These are phyloP conservation scores for Alternaria novae-zelandiae DNA, from an alignment of 2,329 filamentous ascomycete species.

Conservation along the genomic window DNA sequence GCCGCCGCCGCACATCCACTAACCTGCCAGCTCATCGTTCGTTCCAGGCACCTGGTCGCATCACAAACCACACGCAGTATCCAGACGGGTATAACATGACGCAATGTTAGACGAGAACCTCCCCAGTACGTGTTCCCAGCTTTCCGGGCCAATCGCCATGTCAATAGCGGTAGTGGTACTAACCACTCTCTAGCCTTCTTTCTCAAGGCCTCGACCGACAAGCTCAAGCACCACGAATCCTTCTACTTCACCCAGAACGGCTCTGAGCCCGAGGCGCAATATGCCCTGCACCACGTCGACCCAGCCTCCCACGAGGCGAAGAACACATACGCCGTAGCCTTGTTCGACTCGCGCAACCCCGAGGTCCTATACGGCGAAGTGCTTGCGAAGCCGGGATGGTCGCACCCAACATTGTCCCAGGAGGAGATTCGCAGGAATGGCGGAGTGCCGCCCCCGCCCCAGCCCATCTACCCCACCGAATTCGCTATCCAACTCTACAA, in stretches of 20 bases:
- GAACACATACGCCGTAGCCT: conserved; percentile 85
- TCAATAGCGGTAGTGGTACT: conserved; percentile 36
- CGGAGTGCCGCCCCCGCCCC: conserved; percentile 68
- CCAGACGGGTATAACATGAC: conserved; percentile 19
- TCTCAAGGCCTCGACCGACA: conserved; percentile 60
- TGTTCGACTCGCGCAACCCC: conserved; percentile 81
- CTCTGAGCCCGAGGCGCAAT: conserved; percentile 78
- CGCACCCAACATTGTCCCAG: conserved; percentile 78
- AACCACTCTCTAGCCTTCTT: conserved; percentile 60
- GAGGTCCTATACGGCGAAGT: conserved; percentile 89
- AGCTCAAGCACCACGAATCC: conserved; percentile 59
- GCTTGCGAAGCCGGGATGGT: conserved; percentile 82
- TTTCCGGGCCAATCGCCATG: neutral
- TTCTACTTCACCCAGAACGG: conserved; percentile 72
- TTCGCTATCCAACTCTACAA: conserved; percentile 94
- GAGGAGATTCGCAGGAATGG: conserved; percentile 77
- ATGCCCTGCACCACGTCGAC: conserved; percentile 78
- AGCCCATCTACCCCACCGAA: conserved; percentile 75
- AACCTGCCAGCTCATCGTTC: neutral
- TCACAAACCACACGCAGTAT: neutral
- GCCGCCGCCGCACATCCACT: conserved; percentile 1
- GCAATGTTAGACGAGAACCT: conserved; percentile 91
- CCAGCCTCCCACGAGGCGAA: conserved; percentile 71
- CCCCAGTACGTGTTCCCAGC: conserved; percentile 61
- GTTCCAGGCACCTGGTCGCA: neutral